Base-by-base conservation (phyloP, 768 basidiomycete genomes). In the Favolaschia claudopus region DNA sequence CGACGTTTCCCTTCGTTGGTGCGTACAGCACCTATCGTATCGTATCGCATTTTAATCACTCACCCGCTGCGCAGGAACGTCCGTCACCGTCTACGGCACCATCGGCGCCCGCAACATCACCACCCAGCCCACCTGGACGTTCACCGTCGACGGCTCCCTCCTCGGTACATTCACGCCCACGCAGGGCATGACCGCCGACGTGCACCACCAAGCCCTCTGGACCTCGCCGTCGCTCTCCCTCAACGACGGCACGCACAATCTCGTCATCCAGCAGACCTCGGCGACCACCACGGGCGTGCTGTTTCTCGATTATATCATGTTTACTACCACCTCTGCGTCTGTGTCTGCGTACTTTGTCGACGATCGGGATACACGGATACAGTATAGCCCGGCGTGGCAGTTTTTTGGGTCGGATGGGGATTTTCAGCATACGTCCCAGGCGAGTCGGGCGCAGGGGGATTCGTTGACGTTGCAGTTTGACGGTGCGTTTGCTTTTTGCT, bases 1-100 rank as follows among this genome's bases (percentile, higher is more conserved):
- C 47, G 3, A 27, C 56, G 12, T 36, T 58, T n/a, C n/a, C 31
- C 27, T 58, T 58, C 13, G 29, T 27, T 9, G 56, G 56, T 58
- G 22, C 3, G 55, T 32, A 17, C n/a, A n/a, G 15, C 33, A 13
- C 31, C 15, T 31, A 45, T 45, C 46, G 15, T 20, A 36, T 19
- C 0, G 4, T 33, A 6, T 25, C 15, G 2, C 15, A 7, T 12
- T 4, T 3, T 12, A 2, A 8, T 7, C 24, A 14, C 28, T 22
- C 20, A 43, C 2, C 8, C 32, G 20, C 22, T 8, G 2, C 0
- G 10, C 38, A 57, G 46, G 55, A 4, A 57, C 28, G 2, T 57
- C 55, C 5, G n/a, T 57, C 8, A 34, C 45, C 10, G 48, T 58
- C 2, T 58, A 34, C 15, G 47, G 39, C 31, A 27, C 56, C 6